These are phyloP conservation scores for Talaromyces rugulosus DNA, from an alignment of 2,329 filamentous ascomycete genomes.

Conservation along the genomic window DNA sequence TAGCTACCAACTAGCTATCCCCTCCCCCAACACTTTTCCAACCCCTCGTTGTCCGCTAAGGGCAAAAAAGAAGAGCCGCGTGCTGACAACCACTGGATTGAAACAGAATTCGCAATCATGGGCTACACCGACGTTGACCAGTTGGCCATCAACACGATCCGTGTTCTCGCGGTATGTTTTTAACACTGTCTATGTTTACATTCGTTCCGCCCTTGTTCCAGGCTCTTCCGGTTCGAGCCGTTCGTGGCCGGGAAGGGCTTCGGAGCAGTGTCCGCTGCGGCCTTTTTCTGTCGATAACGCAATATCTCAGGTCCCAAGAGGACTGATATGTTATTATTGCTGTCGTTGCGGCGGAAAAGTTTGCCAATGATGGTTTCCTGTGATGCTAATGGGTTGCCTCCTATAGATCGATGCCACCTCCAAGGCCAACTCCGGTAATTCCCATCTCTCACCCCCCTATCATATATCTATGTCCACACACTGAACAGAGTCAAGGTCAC, in stretches of 20 bases:
- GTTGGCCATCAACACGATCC: conserved; percentile 97
- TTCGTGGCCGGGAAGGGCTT: neutral
- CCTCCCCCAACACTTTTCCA: neutral
- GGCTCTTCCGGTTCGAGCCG: conserved; percentile 6
- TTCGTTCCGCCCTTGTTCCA: neutral
- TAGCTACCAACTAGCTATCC: neutral
- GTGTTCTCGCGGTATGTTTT: conserved; percentile 80
- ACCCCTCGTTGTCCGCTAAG: neutral
- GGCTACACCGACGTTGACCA: conserved; percentile 81
- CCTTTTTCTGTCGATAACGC: no score
- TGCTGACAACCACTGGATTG: neutral
- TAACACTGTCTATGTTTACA: neutral
- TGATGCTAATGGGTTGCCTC: conserved; percentile 5
- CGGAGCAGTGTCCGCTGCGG: conserved; percentile 7
- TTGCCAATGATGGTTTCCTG: neutral
- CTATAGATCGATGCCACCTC: conserved; percentile 91
- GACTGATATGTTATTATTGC: neutral
- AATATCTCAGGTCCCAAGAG: no score
- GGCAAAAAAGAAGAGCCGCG: neutral
- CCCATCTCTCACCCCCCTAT: neutral
- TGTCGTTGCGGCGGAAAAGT: neutral
- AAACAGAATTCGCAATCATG: conserved; percentile 58
- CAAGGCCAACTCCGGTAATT: conserved; percentile 80
- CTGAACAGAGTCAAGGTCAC: conserved; percentile 93
- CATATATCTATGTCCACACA: neutral